Evolutionary conservation across 148 eudicot genomes (phyloP).

Genomic region (Rhododendron kiyosumense): DNA sequence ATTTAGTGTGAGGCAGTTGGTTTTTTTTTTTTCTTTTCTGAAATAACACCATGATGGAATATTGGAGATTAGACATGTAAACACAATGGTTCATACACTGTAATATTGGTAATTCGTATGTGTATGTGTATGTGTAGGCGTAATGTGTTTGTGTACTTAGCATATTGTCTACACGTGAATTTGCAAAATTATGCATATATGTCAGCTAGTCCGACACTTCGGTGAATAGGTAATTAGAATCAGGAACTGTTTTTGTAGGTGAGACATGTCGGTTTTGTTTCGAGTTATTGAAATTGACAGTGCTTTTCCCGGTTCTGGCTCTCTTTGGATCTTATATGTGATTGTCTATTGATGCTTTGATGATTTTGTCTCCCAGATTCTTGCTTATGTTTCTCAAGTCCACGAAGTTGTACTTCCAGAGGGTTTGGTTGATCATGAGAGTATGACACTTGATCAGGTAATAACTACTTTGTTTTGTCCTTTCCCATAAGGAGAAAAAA

Average conservation of each 20-base stretch:
- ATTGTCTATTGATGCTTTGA: neutral
- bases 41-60: neutral
- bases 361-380: constrained; percentile 45
- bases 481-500: neutral
- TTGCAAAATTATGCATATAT: neutral
- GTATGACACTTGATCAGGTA: constrained; percentile 84
- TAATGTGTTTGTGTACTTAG: neutral
- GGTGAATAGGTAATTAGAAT: neutral
- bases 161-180: neutral
- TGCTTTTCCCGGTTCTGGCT: neutral
- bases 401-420: constrained; percentile 88
- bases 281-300: neutral
- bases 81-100: neutral
- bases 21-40: neutral
- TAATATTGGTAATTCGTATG: neutral
- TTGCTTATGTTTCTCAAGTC: constrained; percentile 95
- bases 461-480: neutral
- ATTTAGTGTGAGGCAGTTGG: neutral
- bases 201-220: neutral
- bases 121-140: neutral
- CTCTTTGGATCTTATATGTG: neutral
- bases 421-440: constrained; percentile 62
- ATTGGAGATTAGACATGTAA: neutral
- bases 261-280: neutral
- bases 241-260: neutral